A percentile compares a stretch with the other conserved stretches of the same genome.
Conservation (phyloP, 2,329 filamentous ascomycete species). For the Aureobasidium namibiae region DNA sequence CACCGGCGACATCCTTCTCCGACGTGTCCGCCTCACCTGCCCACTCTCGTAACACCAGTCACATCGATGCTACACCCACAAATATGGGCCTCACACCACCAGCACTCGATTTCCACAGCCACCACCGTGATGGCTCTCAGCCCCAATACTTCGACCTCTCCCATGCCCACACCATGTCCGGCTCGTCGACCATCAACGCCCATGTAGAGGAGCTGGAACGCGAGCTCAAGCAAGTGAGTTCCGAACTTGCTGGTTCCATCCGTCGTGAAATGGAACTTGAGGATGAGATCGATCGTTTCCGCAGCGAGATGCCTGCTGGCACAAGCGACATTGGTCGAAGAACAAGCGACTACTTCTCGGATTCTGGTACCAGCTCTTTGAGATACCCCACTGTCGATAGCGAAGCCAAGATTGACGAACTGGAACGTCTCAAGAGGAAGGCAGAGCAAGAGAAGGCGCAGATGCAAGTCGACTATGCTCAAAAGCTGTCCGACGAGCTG, state of each 20-base stretch:
- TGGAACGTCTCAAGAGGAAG: conserved; percentile 73
- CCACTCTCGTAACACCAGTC: conserved; percentile 34
- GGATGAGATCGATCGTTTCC: conserved; percentile 81
- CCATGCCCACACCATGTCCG: conserved; percentile 36
- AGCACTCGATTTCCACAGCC: conserved; percentile 41
- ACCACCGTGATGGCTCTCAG: conserved; percentile 38
- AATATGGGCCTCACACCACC: conserved; percentile 33
- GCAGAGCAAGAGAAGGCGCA: conserved; percentile 88
- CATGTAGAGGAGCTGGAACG: conserved; percentile 86
- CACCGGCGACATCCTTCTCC: conserved; percentile 55
- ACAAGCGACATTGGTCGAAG: conserved; percentile 53
- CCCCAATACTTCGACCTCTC: conserved; percentile 38
- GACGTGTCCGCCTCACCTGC: conserved; percentile 52
- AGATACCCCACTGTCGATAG: conserved; percentile 60
- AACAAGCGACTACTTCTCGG: conserved; percentile 96
- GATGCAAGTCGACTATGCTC: conserved; percentile 73
- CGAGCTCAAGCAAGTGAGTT: conserved; percentile 86
- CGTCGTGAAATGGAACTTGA: conserved; percentile 93
- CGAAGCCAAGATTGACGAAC: conserved; percentile 54
- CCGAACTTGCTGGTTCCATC: conserved; percentile 87
- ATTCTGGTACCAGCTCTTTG: conserved; percentile 81
- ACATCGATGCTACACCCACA: conserved; percentile 23
- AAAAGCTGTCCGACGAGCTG: conserved; percentile 82
- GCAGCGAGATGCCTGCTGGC: conserved; percentile 59
- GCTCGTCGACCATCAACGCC: conserved; percentile 36